These are phyloP conservation scores for Ustanciosporium gigantosporum DNA, from an alignment of 1,284 basidiomycete genomes.

Conservation along the genomic window DNA sequence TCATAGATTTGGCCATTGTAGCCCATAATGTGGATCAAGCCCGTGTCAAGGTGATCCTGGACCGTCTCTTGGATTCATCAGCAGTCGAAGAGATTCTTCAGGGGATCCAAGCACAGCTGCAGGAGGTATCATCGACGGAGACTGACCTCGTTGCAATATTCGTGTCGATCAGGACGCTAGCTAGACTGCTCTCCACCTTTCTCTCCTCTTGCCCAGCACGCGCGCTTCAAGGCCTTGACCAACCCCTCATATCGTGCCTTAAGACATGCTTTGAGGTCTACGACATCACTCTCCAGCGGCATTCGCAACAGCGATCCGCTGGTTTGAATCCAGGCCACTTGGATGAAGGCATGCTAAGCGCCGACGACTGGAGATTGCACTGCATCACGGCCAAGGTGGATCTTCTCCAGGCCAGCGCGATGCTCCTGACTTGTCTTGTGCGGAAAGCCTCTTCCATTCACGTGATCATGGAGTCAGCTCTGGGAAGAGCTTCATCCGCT, in stretches of 20 bases:
- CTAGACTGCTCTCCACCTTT: conserved; percentile 10
- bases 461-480: neutral
- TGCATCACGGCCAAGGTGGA: neutral
- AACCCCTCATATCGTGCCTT: conserved; percentile 1
- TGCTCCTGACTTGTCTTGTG: conserved; percentile 1
- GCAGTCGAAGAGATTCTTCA: conserved; percentile 17
- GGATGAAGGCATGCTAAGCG: conserved; percentile 1
- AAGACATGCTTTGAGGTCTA: conserved; percentile 12
- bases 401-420: neutral
- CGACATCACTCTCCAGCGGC: conserved; percentile 12
- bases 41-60: conserved; percentile 6
- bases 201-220: conserved; percentile 11
- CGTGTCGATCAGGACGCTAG: conserved; percentile 11
- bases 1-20: conserved; percentile 31
- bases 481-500: neutral
- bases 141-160: neutral
- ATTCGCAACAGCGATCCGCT: neutral
- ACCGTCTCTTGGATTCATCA: conserved; percentile 29
- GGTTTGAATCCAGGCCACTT: too few relatives aligned
- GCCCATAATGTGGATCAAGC: conserved; percentile 1
- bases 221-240: conserved; percentile 6
- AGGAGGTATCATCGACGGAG: neutral
- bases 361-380: neutral
- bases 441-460: too few relatives aligned
- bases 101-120: conserved; percentile 13